Percentiles rank a stretch among this genome's conserved stretches.
Conservation (phyloP, 2,329 filamentous ascomycete genomes). For the Rutstroemia sp. region DNA sequence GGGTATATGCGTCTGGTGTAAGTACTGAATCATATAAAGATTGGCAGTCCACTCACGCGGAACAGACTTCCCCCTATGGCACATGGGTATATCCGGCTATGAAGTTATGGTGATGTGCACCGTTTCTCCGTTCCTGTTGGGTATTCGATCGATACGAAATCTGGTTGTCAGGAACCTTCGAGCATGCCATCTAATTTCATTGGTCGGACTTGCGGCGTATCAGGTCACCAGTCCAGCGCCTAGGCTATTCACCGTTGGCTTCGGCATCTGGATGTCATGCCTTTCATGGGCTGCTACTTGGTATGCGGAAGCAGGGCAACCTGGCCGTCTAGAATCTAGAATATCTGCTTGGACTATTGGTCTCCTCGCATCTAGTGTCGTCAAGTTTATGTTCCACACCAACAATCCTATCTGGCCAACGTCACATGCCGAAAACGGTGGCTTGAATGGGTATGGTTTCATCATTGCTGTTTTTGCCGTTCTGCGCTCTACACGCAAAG, state of each 20-base stretch:
- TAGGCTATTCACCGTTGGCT: slow-evolving; percentile 74
- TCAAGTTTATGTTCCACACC: slow-evolving; percentile 88
- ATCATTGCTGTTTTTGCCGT: slow-evolving; percentile 68
- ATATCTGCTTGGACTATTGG: slow-evolving; percentile 76
- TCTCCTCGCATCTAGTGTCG: slow-evolving; percentile 74
- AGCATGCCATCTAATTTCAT: slow-evolving; percentile 66
- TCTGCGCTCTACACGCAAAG: slow-evolving; percentile 64
- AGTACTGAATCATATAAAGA: slow-evolving; percentile 33
- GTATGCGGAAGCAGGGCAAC: slow-evolving; percentile 68
- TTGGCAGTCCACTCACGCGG: slow-evolving; percentile 10
- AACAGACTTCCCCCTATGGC: slow-evolving; percentile 88
- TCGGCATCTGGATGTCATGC: slow-evolving; percentile 73
- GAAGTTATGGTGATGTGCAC: slow-evolving; percentile 84
- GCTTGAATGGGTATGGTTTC: slow-evolving; percentile 82
- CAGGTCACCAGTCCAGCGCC: slow-evolving; percentile 62
- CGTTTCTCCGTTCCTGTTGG: slow-evolving; percentile 72
- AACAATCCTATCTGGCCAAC: slow-evolving; percentile 98
- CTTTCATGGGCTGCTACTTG: slow-evolving; percentile 79
- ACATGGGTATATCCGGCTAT: slow-evolving; percentile 98
- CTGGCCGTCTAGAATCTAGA: slow-evolving; percentile 70
- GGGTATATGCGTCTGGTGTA: slow-evolving; percentile 88
- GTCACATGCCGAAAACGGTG: slow-evolving; percentile 82
- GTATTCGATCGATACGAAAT: slow-evolving; percentile 59
- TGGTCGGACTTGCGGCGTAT: slow-evolving; percentile 74
- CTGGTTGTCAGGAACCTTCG: slow-evolving; percentile 63